Conservation (phyloP, 495 filamentous ascomycete species). For the Parathielavia appendiculata region DNA sequence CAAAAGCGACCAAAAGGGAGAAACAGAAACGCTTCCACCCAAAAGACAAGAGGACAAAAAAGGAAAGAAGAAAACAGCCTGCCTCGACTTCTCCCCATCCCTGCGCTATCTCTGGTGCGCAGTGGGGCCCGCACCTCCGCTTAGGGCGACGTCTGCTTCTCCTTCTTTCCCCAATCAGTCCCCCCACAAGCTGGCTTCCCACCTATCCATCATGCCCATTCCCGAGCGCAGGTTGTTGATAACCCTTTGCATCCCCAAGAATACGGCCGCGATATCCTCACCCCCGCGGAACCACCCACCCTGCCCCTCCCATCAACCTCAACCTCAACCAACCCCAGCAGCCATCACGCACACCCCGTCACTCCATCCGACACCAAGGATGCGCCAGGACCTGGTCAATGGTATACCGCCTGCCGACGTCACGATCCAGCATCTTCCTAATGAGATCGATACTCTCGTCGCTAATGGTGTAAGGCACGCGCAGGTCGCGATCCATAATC, state of each 20-base stretch:
- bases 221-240: too few relatives aligned
- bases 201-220: too few relatives aligned
- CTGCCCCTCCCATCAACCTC: neutral
- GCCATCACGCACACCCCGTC: neutral
- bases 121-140: too few relatives aligned
- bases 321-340: neutral
- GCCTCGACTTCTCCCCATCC: neutral
- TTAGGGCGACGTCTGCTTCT: too few relatives aligned
- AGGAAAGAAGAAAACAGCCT: neutral
- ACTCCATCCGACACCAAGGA: slow-evolving; percentile 58
- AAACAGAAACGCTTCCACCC: slow-evolving; percentile 4
- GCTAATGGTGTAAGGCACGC: slow-evolving; percentile 87
- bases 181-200: too few relatives aligned
- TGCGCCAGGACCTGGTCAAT: slow-evolving; percentile 84
- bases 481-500: slow-evolving; percentile 93
- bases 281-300: neutral
- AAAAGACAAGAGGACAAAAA: neutral
- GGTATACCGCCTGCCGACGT: slow-evolving; percentile 72
- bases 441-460: slow-evolving; percentile 88
- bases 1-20: slow-evolving; percentile 4
- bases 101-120: neutral
- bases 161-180: too few relatives aligned
- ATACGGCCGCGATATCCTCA: too few relatives aligned
- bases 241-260: too few relatives aligned
- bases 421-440: slow-evolving; percentile 81